Conservation (phyloP, 2,329 filamentous ascomycete genomes). For the Plenodomus biglobosus region DNA sequence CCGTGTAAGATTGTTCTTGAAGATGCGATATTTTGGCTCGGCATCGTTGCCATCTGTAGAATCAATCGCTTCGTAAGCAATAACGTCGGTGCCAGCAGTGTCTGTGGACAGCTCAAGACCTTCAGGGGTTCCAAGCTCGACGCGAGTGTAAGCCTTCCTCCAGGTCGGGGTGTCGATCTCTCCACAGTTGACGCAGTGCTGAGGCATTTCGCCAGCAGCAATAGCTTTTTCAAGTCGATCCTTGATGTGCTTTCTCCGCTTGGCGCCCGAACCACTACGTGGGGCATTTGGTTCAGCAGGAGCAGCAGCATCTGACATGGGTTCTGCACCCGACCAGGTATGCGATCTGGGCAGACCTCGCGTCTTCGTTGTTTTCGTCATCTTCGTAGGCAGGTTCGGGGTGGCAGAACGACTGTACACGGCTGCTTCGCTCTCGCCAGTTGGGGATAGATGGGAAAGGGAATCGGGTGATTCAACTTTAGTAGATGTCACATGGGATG, state of each 20-base stretch:
- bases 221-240: constrained; percentile 62
- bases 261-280: constrained; percentile 57
- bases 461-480: constrained; percentile 26
- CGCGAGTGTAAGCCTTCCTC: constrained; percentile 87
- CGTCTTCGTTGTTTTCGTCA: constrained; percentile 23
- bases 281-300: constrained; percentile 24
- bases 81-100: constrained; percentile 71
- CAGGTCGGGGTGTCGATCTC: constrained; percentile 95
- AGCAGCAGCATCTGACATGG: constrained; percentile 36
- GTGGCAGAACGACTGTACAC: constrained; percentile 30
- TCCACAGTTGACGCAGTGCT: constrained; percentile 89
- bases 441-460: constrained; percentile 18
- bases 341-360: constrained; percentile 40
- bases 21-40: constrained; percentile 68
- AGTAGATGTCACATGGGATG: constrained; percentile 5
- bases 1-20: constrained; percentile 71
- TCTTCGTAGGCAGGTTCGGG: constrained; percentile 20
- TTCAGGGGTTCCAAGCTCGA: constrained; percentile 68
- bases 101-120: constrained; percentile 65
- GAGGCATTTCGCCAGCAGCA: constrained; percentile 78
- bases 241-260: constrained; percentile 66
- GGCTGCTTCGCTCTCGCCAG: constrained; percentile 19
- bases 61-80: constrained; percentile 37
- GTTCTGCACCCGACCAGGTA: constrained; percentile 42
- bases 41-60: constrained; percentile 58